A percentile compares a stretch with the other conserved stretches of the same genome.
These are phyloP conservation scores for Boletales sp. DNA, from an alignment of 768 basidiomycete genomes.

Conservation along the genomic window DNA sequence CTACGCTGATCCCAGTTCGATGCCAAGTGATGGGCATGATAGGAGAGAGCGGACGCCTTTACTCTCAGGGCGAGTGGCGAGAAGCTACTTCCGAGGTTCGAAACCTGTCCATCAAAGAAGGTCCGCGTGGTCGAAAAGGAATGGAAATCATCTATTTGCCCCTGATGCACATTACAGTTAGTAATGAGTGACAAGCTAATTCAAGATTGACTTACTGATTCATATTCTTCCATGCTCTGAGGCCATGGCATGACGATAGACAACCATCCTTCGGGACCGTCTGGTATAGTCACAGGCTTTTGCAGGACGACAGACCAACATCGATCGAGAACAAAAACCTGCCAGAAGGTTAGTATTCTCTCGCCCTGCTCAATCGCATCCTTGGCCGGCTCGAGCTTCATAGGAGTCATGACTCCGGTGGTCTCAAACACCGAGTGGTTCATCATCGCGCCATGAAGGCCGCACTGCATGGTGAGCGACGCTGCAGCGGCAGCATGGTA, in stretches of 20 bases:
- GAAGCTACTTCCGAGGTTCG: slow-evolving; percentile 49
- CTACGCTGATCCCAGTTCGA: slow-evolving; percentile 60
- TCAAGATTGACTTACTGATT: slow-evolving; percentile 46
- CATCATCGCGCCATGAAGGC: slow-evolving; percentile 50
- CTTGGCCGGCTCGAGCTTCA: slow-evolving; percentile 56
- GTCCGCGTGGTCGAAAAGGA: slow-evolving; percentile 57
- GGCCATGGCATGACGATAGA: slow-evolving; percentile 77
- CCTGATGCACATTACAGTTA: slow-evolving; percentile 40
- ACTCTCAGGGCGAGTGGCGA: slow-evolving; percentile 62
- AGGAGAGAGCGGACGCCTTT: slow-evolving; percentile 74
- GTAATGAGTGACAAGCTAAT: slow-evolving; percentile 5
- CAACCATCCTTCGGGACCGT: slow-evolving; percentile 52
- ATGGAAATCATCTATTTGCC: slow-evolving; percentile 48
- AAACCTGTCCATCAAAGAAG: slow-evolving; percentile 59
- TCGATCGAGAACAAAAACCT: slow-evolving; percentile 75
- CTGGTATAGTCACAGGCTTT: slow-evolving; percentile 63
- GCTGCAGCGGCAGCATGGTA: slow-evolving; percentile 75
- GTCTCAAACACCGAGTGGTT: slow-evolving; percentile 33
- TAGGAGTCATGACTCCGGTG: slow-evolving; percentile 31
- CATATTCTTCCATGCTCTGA: slow-evolving; percentile 67
- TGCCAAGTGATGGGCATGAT: slow-evolving; percentile 60
- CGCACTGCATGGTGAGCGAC: slow-evolving; percentile 68
- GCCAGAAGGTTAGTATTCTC: slow-evolving; percentile 76
- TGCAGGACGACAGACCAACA: slow-evolving; percentile 77
- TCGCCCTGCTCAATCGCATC: slow-evolving; percentile 64